Evolutionary conservation across 2,329 filamentous ascomycete species (phyloP).

Genomic region (Ascochyta lentis): DNA sequence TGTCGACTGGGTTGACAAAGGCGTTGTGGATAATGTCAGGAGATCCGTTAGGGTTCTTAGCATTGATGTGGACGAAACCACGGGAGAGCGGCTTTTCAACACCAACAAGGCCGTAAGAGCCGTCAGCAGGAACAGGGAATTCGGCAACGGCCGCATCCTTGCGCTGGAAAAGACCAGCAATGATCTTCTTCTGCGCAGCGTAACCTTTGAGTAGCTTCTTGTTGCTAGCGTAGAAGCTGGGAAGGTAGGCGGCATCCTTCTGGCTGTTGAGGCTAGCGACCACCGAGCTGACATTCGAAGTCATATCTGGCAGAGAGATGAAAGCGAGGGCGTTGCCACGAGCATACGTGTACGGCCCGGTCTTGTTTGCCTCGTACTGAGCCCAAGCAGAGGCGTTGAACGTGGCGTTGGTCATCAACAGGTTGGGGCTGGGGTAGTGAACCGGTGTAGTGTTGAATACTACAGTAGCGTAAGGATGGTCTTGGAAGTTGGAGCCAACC

Average conservation of each 20-base stretch:
- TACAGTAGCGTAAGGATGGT: conserved; percentile 33
- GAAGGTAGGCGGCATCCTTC: conserved; percentile 30
- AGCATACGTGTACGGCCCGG: conserved; percentile 39
- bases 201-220: conserved; percentile 30
- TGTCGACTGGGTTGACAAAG: conserved; percentile 37
- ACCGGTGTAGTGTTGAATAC: conserved; percentile 32
- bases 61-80: conserved; percentile 45
- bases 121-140: conserved; percentile 47
- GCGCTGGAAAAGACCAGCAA: conserved; percentile 32
- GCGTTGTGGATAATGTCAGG: conserved; percentile 37
- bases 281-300: conserved; percentile 18
- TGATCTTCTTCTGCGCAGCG: conserved; percentile 30
- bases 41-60: conserved; percentile 37
- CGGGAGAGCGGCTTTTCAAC: conserved; percentile 44
- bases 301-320: conserved; percentile 35
- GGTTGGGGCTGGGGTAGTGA: conserved; percentile 32
- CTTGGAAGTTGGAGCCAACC: conserved; percentile 47
- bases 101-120: conserved; percentile 32
- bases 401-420: conserved; percentile 37
- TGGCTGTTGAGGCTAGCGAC: conserved; percentile 30
- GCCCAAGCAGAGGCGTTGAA: conserved; percentile 43
- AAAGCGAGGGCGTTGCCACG: conserved; percentile 36
- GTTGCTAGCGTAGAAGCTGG: conserved; percentile 31
- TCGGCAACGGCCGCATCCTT: conserved; percentile 33
- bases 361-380: conserved; percentile 41